phyloP scores from a whole-genome alignment of 768 basidiomycete species.

The Lactarius vividus region DNA sequence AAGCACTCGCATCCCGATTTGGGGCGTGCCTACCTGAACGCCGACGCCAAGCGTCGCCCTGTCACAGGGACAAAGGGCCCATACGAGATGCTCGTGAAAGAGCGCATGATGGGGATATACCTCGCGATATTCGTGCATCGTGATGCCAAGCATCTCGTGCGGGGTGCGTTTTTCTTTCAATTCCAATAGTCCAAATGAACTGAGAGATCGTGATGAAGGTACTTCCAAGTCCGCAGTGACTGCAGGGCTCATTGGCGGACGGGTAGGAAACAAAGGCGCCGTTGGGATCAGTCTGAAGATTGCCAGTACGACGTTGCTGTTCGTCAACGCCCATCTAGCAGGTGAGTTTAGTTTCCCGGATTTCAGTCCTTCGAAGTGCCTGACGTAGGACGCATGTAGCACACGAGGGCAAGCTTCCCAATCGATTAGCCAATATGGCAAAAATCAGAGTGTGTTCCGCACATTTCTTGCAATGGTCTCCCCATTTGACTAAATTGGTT shows the following conservation, averaged over 20 bases:
- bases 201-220: conserved; percentile 40
- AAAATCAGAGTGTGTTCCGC: conserved; percentile 73
- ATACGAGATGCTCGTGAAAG: conserved; percentile 83
- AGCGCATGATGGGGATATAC: conserved; percentile 89
- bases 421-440: conserved; percentile 79
- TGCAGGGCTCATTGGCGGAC: conserved; percentile 84
- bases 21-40: conserved; percentile 28
- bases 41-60: conserved; percentile 44
- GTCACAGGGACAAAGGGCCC: conserved; percentile 58
- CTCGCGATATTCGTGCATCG: conserved; percentile 72
- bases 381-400: conserved; percentile 41
- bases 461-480: neutral
- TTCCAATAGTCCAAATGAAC: neutral
- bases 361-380: neutral
- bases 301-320: conserved; percentile 77
- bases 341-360: conserved; percentile 42
- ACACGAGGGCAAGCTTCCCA: conserved; percentile 69
- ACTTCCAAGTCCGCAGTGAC: conserved; percentile 81
- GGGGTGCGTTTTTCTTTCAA: conserved; percentile 42
- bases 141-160: conserved; percentile 61
- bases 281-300: conserved; percentile 89
- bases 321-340: conserved; percentile 89
- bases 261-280: conserved; percentile 91
- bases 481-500: neutral
- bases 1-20: conserved; percentile 35